Base-by-base conservation (phyloP, 306 rosid species). In the Arachis hypogaea region DNA sequence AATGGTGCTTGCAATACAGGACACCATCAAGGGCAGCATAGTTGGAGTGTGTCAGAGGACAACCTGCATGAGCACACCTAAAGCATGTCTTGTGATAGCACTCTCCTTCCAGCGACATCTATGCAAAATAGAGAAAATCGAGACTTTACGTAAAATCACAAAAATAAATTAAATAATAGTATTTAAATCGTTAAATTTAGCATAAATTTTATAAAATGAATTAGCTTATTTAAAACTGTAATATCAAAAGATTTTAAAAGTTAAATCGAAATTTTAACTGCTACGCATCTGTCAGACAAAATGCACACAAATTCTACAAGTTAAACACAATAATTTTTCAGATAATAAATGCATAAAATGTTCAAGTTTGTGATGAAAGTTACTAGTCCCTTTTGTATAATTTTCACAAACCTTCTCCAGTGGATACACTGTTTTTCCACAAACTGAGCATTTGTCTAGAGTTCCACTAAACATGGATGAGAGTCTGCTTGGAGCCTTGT, bases 11-110 rank as follows among this genome's bases (percentile, higher is more conserved):
- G 80, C 99, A 94, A 82, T 94, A 94, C 62, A 94, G 90, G 75
- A 89, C 88, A 70, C 98, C 98, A 81, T 91, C 95, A 4, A 94
- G 87, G 38, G 98, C 85, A 80, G 90, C 97, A 71, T 91, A 91
- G 46, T 88, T 82, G 47, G 96, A 94, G 44, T 94, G 98, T 56
- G 98, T 94, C n/a, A 94, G 88, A 46, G 81, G 83, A 61, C 98
- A 94, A 1, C 98, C 98, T 22, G 92, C 97, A 77, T 89, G 96
- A 75, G 98, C 98, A 85, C 98, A 94, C 85, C 96, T 89, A 63
- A 94, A 94, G 90, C 98, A 94, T 5, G 66, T 65, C 82, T 86
- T 94, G 85, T 94, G 98, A 88, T 80, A 91, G 65, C 90, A 76
- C 65, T 94, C 97, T 42, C 97, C 98, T 79, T 94, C 98, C 49